Base-by-base conservation (phyloP, 1,284 basidiomycete species). In the Irpex lacteus region DNA sequence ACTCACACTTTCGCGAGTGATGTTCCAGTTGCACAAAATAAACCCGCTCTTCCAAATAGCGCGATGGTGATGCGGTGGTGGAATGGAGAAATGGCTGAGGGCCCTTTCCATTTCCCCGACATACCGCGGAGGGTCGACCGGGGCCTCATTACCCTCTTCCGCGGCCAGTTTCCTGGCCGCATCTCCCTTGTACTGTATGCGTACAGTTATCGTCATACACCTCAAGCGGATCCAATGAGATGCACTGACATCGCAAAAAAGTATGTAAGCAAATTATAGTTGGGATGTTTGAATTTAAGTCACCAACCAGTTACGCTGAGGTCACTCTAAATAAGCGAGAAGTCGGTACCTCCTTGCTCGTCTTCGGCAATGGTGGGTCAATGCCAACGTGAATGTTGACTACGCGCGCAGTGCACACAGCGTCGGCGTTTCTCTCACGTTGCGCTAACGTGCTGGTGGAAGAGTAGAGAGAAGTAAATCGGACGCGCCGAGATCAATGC, bases 151-250 rank as follows among this genome's bases (percentile, higher is more conserved):
- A 13, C 59, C 15, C 53, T 63, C 63, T 3, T 63, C 63, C 5
- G 63, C 58, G 2, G 53, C 50, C 4, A 67, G 58, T 50, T 65
- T 64, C 21, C 65, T 34, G 8, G 65, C 65, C 7, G 49, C 65
- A 7, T 66, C 65, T 21, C 65, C 65, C 53, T 66, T 66, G 60
- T 63, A 66, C 34, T 66, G 65, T 49, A 67, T 60, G 60, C 63
- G 66, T 21, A 64, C 49, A 36, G 66, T 67, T 21, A 67, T 53
- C 15, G 66, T 63, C 63, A 65, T 63, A 8, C 21, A 26, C 40
- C 44, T 53, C 32, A 21, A n/a, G 26, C 60, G 18, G 21, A 18
- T 26, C 15, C 36, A 15, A 7, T 13, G 38, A 4, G 13, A 19
- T 8, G 57, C 2, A 3, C 57, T 44, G 19, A 13, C 11, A 34